Base-by-base conservation (phyloP, 139 green algal genomes). In the Chlorella sp. region DNA sequence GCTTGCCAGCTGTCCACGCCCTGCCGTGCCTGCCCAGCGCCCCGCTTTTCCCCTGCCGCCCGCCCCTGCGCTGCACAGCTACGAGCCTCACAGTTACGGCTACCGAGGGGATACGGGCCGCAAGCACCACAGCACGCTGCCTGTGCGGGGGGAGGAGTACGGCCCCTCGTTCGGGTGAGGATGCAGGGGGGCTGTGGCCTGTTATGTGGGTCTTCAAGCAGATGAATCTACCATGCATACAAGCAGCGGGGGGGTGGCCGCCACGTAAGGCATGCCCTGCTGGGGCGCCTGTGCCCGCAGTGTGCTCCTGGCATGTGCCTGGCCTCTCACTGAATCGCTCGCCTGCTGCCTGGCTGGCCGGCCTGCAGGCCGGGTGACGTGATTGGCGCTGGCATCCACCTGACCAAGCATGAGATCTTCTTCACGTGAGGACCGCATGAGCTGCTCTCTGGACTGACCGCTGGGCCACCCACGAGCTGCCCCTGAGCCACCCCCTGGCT, bases 81-180 rank as follows among this genome's bases (percentile, higher is more conserved):
- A 90, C 90, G 96, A 98, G 81, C 58, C 88, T 0, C 86, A 90
- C 87, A 96, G 90, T 80, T 98, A 94, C 83, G 96, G 94, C 1
- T 98, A 98, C 74, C 92, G 96, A 73, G 96, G 94, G 6, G 95
- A 98, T 67, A 93, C 97, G 72, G 96, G 96, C 51, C 87, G 91
- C 60, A 94, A 95, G 81, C 94, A 88, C 60, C 70, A 93, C 84
- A 73, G 86, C 68, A 38, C 70, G 34, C 64, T 84, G 62, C 87
- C 32, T n/a, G 90, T 82, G 14, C 91, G 79, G 70, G 95, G 95
- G 0, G 88, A 96, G 75, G 89, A 93, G 26, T 98, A 98, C 86
- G 96, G 94, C 2, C 91, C 94, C 0, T 87, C 60, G 0, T 98
- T 96, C 65, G 82, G 85, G 19, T 88, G 87, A 13, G 93, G 90